Conservation (phyloP, 208 protist genomes). For the Leishmania lainsoni region DNA sequence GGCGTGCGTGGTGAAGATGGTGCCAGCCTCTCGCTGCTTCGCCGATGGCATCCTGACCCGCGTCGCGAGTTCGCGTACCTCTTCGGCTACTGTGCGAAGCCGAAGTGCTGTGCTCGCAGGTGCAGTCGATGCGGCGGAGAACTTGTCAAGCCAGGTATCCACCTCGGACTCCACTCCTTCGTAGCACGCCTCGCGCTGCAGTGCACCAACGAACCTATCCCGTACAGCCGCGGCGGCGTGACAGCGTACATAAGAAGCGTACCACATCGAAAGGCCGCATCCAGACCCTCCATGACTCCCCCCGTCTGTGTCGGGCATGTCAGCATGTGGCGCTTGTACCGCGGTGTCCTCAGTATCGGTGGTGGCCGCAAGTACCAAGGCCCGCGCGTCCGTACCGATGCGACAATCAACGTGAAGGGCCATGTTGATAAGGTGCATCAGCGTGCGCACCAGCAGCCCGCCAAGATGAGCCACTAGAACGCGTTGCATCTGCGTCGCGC, state of each 20-base stretch:
- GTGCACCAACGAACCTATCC: slow-evolving; percentile 1
- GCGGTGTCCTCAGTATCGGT: neutral
- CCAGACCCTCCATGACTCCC: neutral
- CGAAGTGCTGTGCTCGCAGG: neutral
- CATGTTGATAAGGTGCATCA: slow-evolving; percentile 13
- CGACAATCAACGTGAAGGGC: neutral
- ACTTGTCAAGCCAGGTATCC: slow-evolving; percentile 18
- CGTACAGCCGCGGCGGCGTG: neutral
- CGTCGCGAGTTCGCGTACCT: neutral
- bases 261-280: slow-evolving; percentile 19
- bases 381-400: neutral
- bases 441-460: slow-evolving; percentile 19
- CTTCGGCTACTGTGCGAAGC: neutral
- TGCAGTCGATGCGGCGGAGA: neutral
- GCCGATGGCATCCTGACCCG: slow-evolving; percentile 5
- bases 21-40: neutral
- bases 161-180: slow-evolving; percentile 32
- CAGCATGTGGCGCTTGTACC: no score
- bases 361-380: neutral
- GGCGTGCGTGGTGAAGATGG: neutral
- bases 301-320: neutral
- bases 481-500: slow-evolving; percentile 26
- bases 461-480: slow-evolving; percentile 19
- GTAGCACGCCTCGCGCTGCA: slow-evolving; percentile 17
- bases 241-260: slow-evolving; percentile 3